Base-by-base conservation (phyloP, 495 filamentous ascomycete species). In the Trichocladium antarcticum region DNA sequence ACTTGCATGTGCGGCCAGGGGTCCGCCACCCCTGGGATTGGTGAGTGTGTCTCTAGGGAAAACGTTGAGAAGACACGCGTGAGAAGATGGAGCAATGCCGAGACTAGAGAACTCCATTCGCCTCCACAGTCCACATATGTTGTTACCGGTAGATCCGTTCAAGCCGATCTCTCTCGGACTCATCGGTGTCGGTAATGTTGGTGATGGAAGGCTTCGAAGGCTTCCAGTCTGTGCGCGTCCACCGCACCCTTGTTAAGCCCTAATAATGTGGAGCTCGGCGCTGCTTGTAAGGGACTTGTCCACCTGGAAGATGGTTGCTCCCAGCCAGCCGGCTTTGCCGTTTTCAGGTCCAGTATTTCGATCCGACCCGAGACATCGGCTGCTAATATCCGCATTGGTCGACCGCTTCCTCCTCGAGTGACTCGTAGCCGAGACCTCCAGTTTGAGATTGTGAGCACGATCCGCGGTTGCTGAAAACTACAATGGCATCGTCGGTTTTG, bases 151-250 rank as follows among this genome's bases (percentile, higher is more conserved):
- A 48, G 36, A 24, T 48, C 28, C 28, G 36, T 24, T 14, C 39
- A 15, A 11, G 20, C 36, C 36, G 36, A 38, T 10, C 16, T 15
- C n/a, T 2, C 20, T 5, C 5, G 31, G 20, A 19, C 17, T 5
- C 43, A n/a, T n/a, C 4, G 8, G 24, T 4, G 4, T 27, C 19
- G 36, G 37, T 8, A 40, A 35, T 3, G 17, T 6, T 48, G 7
- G 31, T 19, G 19, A 49, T 36, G 37, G 28, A 42, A 50, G 40
- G 28, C 40, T 50, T 47, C 41, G 34, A 50, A 10, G 12, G 51
- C 52, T 54, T 55, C 53, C 2, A 50, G 42, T 47, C 47, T 36
- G 52, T 46, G 47, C 40, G 39, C 20, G 11, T 35, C 51, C 27
- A 43, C 15, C 5, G 21, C 31, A 50, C 27, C 40, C 34, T 35